Evolutionary conservation across 306 rosid species (phyloP).

Genomic region (Astragalus glycyphyllos): DNA sequence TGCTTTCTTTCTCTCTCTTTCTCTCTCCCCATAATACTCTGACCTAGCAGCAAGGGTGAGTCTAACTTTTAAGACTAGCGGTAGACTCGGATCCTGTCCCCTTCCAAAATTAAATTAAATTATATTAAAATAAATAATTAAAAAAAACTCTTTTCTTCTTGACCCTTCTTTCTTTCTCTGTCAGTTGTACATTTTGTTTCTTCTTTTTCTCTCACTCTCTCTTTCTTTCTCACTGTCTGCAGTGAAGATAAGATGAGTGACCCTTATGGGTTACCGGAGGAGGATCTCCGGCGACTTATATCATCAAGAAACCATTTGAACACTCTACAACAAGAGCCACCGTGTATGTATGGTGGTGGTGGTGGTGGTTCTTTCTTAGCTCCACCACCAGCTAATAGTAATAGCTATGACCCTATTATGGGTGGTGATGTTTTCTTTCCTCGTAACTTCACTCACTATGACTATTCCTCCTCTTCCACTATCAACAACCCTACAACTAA

Average conservation of each 20-base stretch:
- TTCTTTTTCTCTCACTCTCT: background rate
- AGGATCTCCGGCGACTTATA: conserved; percentile 69
- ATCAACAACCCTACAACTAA: background rate
- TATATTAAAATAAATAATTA: background rate
- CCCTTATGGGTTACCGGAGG: conserved; percentile 60
- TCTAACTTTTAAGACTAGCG: conserved; percentile 62
- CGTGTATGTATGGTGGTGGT: conserved; percentile 3
- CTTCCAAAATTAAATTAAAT: conserved; percentile 8
- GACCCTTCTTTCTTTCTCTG: conserved; percentile 5
- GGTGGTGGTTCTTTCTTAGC: background rate
- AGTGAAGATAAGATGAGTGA: conserved; percentile 36
- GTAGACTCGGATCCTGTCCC: conserved; percentile 96
- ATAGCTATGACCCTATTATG: conserved; percentile 45
- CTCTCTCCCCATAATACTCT: conserved; percentile 11
- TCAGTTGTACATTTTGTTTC: conserved; percentile 5
- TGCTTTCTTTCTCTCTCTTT: background rate
- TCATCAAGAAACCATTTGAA: conserved; percentile 47
- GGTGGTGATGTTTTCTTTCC: conserved; percentile 51
- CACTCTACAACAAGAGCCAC: conserved; percentile 40
- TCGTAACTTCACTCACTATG: conserved; percentile 30
- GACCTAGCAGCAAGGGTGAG: conserved; percentile 26
- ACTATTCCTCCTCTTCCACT: conserved; percentile 10
- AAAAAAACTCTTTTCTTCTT: conserved; percentile 1
- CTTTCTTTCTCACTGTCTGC: background rate
- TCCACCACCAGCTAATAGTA: conserved; percentile 9